These are phyloP conservation scores for Aspergillus hortae DNA, from an alignment of 2,329 filamentous ascomycete species.

Conservation along the genomic window DNA sequence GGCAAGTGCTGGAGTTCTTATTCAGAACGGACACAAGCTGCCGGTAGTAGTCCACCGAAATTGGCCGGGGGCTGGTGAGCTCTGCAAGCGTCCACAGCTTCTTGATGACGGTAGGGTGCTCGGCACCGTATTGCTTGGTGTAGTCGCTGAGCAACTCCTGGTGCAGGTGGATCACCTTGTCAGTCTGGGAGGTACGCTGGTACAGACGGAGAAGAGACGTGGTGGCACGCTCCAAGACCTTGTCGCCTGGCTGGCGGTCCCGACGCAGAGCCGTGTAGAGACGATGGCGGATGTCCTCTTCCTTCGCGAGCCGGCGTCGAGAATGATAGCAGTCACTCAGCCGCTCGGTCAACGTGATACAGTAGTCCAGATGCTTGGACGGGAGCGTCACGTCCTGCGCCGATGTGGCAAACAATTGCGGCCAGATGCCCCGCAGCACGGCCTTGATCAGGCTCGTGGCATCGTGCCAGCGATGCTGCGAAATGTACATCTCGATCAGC, in stretches of 20 bases:
- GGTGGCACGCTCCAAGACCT: slow-evolving; percentile 26
- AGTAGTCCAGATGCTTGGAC: slow-evolving; percentile 41
- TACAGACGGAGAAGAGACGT: slow-evolving; percentile 28
- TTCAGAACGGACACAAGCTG: slow-evolving; percentile 35
- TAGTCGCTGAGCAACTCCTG: slow-evolving; percentile 41
- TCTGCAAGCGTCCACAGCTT: slow-evolving; percentile 35
- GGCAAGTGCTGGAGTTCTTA: slow-evolving; percentile 32
- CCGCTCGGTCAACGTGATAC: slow-evolving; percentile 45
- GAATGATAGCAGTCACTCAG: slow-evolving; percentile 47
- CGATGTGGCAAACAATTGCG: slow-evolving; percentile 43
- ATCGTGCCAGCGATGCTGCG: slow-evolving; percentile 47
- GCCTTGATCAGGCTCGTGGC: slow-evolving; percentile 45
- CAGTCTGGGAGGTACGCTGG: slow-evolving; percentile 28
- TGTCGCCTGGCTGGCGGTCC: slow-evolving; percentile 28
- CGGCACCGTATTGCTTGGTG: slow-evolving; percentile 30
- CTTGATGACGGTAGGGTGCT: slow-evolving; percentile 35
- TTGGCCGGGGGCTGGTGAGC: slow-evolving; percentile 33
- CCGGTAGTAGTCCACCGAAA: slow-evolving; percentile 38
- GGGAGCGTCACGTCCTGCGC: slow-evolving; percentile 45
- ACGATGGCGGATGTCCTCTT: slow-evolving; percentile 35
- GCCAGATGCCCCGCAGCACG: slow-evolving; percentile 46
- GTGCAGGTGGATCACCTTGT: slow-evolving; percentile 33
- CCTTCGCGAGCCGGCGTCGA: slow-evolving; percentile 33
- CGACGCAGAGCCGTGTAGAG: slow-evolving; percentile 33
- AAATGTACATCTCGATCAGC: slow-evolving; percentile 41